Conservation (phyloP, 306 rosid species). For the Fagus crenata region DNA sequence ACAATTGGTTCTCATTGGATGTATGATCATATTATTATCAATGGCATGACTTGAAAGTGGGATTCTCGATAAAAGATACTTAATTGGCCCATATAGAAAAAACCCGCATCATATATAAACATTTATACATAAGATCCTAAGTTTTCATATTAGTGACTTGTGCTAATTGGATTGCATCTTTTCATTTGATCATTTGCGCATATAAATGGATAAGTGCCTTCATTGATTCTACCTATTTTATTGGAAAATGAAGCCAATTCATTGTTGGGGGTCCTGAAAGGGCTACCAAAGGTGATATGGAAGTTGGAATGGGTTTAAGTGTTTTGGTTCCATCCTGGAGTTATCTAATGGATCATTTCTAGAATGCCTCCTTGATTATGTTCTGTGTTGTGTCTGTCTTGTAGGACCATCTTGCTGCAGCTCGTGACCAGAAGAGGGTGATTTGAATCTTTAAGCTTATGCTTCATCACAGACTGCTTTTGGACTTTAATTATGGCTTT, state of each 20-base stretch:
- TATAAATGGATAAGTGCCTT: no score
- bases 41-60: background rate
- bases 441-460: slow-evolving; percentile 35
- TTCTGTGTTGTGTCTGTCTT: slow-evolving; percentile 35
- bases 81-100: background rate
- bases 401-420: slow-evolving; percentile 83
- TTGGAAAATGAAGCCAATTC: background rate
- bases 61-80: background rate
- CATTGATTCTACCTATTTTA: background rate
- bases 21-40: background rate
- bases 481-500: slow-evolving; percentile 24
- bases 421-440: slow-evolving; percentile 85
- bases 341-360: slow-evolving; percentile 3
- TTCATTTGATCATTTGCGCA: background rate
- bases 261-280: background rate
- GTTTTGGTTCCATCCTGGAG: background rate
- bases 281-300: background rate
- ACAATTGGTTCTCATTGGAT: background rate
- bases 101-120: no score
- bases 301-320: background rate
- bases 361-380: slow-evolving; percentile 17
- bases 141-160: background rate
- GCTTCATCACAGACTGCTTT: slow-evolving; percentile 26
- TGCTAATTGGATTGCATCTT: background rate
- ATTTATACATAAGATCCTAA: background rate